Base-by-base conservation (phyloP, 202 grass and related monocot species). In the Schoenoplectus tabernaemontani region DNA sequence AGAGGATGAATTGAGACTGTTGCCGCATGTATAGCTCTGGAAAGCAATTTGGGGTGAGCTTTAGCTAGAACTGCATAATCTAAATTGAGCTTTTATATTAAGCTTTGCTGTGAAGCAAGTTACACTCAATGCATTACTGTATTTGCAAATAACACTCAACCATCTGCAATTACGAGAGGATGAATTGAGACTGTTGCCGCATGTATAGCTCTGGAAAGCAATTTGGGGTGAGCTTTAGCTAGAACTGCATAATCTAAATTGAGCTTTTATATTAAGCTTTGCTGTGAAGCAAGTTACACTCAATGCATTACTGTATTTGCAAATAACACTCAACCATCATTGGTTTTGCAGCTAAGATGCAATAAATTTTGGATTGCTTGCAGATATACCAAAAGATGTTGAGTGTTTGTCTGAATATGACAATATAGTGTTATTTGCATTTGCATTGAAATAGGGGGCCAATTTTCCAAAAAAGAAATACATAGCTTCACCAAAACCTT, bases 1-100 rank as follows among this genome's bases (percentile, higher is more conserved):
- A 99, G 92, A 77, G 96, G 96, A 81, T 99, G 96, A 72, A 99
- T 93, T 3, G 85, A 85, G 77, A 99, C 90, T 28, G 90, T 99
- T 54, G 96, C 88, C 79, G 92, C 92, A 84, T 99, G 96, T 88
- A 99, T 88, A 73, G 90, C 88, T 5, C 96, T 99, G 92, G 46
- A 85, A 86, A 83, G 57, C 70, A 79, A 88, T 85, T 57, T 36
- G 12, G 13, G 26, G 46, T 74, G 46, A 74, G 26, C 15, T 73
- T 53, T 74, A 74, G 22, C 70, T 74, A 74, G 70, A 74, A 26
- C 70, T 74, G 46, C 46, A n/a, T 26, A 74, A 53, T 74, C 65
- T 15, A 48, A 74, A 34, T 54, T 54, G 70, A 34, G 70, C 70
- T 53, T 74, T 74, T 74, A 7, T 74, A 74, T 54, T 74, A 5